Evolutionary conservation across 2,329 filamentous ascomycete genomes (phyloP), one percentile per base, ranked within the genome.

Genomic region (Hymenotorrendiella dingleyae): DNA sequence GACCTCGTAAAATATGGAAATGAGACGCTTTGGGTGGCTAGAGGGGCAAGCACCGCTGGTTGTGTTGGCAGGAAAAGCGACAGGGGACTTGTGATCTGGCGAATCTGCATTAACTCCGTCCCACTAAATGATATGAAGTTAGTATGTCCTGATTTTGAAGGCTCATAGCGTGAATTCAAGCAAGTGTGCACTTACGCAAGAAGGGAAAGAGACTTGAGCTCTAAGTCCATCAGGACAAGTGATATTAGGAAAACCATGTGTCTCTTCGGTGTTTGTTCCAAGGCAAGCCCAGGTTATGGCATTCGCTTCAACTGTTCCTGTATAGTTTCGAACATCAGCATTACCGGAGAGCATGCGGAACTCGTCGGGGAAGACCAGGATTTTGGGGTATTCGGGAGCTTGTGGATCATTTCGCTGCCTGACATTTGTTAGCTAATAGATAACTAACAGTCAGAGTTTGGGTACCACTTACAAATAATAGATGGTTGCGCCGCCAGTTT

Each of bases 311-410:
- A 66, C 62, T 32, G 66, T 65, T 30, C 62, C 54, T 30, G 65
- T 67, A 55, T 66, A 73, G 43, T 70, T 71, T 47, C 78, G 72
- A 49, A 68, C 67, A 45, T 58, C 64, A 1, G 74, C 67, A 52
- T 80, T 68, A 24, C 82, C 82, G 4, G 79, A 76, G 23, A 85
- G 40, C 78, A 86, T 84, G 40, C 78, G 76, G 53, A 85, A 79
- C 40, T 71, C 76, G 14, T 69, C 60, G 1, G 79, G 81, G 54
- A 82, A 84, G 3, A 78, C 73, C 22, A 69, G 62, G 5, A 80
- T 66, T 37, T 73, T 69, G 14, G 65, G 59, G 48, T 66, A 62
- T 29, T 61, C 55, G 5, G 61, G 59, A 33, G 66, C 65, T 2
- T 54, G 58, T 35, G 56, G 48, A 48, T 69, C 65, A 29, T 62